phyloP scores from a whole-genome alignment of 192 early-diverging fungal genomes.

The Coemansia sp. region DNA sequence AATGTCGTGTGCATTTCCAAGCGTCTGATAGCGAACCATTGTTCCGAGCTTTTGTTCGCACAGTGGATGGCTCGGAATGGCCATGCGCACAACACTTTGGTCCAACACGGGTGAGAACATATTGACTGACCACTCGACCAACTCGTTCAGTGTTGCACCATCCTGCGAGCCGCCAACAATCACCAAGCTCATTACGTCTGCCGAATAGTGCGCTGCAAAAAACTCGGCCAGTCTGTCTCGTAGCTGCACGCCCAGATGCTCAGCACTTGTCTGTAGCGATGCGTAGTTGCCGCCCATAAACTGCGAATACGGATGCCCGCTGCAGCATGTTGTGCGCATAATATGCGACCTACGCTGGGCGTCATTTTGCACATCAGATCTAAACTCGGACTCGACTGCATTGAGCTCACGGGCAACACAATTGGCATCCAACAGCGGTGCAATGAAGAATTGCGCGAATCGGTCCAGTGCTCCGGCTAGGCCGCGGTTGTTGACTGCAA shows the following conservation, averaged over 20 bases:
- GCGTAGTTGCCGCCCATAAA: slow-evolving; percentile 83
- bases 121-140: slow-evolving; percentile 71
- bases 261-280: slow-evolving; percentile 61
- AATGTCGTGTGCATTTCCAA: slow-evolving; percentile 68
- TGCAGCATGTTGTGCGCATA: background rate
- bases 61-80: slow-evolving; percentile 64
- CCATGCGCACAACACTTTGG: slow-evolving; percentile 59
- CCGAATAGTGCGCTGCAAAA: slow-evolving; percentile 80
- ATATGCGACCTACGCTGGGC: slow-evolving; percentile 43
- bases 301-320: slow-evolving; percentile 67
- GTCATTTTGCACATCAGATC: slow-evolving; percentile 81
- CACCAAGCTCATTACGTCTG: slow-evolving; percentile 85
- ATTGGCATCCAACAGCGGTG: slow-evolving; percentile 75
- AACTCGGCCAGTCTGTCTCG: slow-evolving; percentile 77
- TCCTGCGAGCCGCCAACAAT: slow-evolving; percentile 84
- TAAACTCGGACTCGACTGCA: slow-evolving; percentile 92
- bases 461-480: slow-evolving; percentile 63
- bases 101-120: slow-evolving; percentile 75
- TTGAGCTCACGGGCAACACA: slow-evolving; percentile 84
- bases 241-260: slow-evolving; percentile 64
- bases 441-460: slow-evolving; percentile 86
- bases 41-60: slow-evolving; percentile 67
- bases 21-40: slow-evolving; percentile 66
- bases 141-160: slow-evolving; percentile 66
- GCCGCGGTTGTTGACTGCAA: slow-evolving; percentile 34